These are phyloP conservation scores for Heterobasidion irregulare DNA, from an alignment of 1,284 basidiomycete genomes.

Conservation along the genomic window DNA sequence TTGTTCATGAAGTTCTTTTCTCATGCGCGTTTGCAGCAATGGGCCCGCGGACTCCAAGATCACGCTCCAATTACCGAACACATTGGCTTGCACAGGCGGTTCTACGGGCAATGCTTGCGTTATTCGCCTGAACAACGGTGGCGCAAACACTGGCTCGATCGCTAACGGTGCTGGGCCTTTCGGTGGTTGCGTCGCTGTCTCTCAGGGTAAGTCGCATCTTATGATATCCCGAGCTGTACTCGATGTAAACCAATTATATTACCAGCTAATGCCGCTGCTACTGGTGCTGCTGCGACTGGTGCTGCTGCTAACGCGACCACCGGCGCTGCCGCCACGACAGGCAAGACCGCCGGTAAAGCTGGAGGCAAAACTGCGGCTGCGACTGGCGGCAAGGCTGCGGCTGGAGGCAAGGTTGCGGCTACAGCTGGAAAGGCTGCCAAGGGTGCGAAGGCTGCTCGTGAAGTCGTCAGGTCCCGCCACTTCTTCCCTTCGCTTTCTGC, in stretches of 20 bases:
- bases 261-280: background rate
- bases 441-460: background rate
- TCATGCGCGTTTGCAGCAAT: background rate
- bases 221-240: background rate
- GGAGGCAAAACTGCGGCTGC: background rate
- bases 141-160: background rate
- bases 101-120: background rate
- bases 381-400: background rate
- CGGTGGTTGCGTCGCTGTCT: background rate
- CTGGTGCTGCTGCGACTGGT: background rate
- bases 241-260: background rate
- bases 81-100: background rate
- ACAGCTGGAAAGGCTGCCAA: background rate
- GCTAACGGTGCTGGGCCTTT: background rate
- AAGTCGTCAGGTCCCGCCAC: background rate
- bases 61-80: background rate
- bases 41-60: background rate
- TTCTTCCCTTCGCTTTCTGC: background rate
- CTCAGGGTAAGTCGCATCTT: background rate
- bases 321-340: background rate
- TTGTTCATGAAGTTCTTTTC: background rate
- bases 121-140: background rate
- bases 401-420: background rate
- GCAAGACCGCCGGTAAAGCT: no score
- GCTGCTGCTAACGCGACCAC: background rate